Evolutionary conservation across 2,329 filamentous ascomycete species (phyloP).

Genomic region (Davidsoniella australis): DNA sequence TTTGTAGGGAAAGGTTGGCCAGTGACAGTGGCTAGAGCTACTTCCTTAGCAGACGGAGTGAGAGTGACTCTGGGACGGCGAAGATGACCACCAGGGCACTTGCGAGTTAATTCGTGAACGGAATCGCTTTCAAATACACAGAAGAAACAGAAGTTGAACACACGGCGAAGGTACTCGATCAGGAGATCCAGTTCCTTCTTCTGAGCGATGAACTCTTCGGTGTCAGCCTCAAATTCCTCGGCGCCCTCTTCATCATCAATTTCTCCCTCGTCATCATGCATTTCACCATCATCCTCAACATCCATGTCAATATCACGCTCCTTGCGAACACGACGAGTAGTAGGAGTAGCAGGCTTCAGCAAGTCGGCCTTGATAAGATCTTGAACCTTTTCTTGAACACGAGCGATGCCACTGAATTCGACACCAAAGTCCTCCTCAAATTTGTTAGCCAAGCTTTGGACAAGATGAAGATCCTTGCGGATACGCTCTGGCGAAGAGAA

Average conservation of each 20-base stretch:
- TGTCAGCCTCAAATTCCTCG: constrained; percentile 68
- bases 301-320: constrained; percentile 22
- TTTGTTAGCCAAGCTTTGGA: constrained; percentile 64
- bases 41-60: constrained; percentile 64
- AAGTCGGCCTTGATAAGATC: constrained; percentile 59
- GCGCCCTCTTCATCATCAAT: constrained; percentile 62
- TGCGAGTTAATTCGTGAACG: constrained; percentile 83
- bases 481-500: constrained; percentile 91
- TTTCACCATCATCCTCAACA: constrained; percentile 43
- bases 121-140: constrained; percentile 98
- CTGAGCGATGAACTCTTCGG: constrained; percentile 74
- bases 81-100: constrained; percentile 94
- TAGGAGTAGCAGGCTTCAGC: constrained; percentile 46
- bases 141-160: constrained; percentile 99
- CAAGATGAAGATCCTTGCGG: constrained; percentile 72
- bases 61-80: constrained; percentile 77
- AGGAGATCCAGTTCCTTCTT: constrained; percentile 95
- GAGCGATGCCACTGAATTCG: constrained; percentile 57
- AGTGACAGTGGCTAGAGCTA: constrained; percentile 67
- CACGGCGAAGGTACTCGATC: constrained; percentile 88
- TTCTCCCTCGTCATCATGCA: constrained; percentile 59
- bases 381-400: constrained; percentile 76
- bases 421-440: constrained; percentile 71
- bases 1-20: constrained; percentile 73
- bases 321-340: constrained; percentile 45